Evolutionary conservation across 352 stramenopile species (phyloP), one percentile per base, ranked within the genome.

Genomic region (Phytophthora idaei): DNA sequence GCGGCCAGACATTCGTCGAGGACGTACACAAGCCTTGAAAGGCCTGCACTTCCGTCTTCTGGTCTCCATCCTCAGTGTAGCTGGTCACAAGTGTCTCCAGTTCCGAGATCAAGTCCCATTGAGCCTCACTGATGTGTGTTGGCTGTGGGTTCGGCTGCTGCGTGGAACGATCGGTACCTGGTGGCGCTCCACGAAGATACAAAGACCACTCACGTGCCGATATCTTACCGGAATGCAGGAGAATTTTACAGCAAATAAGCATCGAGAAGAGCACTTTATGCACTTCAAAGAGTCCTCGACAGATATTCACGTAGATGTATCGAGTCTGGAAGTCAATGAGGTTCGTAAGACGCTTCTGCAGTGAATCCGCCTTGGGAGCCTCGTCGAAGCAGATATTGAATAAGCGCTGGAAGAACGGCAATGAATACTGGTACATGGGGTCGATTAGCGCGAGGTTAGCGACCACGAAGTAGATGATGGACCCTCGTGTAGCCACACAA

Each of bases 391-490:
- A 98, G 57, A 92, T 90, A 54, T 95, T 90, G 74, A 98, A 98
- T 25, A 98, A 80, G 0, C 80, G 74, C 59, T 97, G 90, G 55
- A 98, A 98, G 73, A 97, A 98, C 3, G 90, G 83, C 28, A 98
- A 73, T 41, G 93, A 98, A 76, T 98, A 98, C 78, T 98, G 94
- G 78, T 98, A 98, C 94, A 98, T 98, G 2, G 94, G 94, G 52
- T 98, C 94, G 55, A 98, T 97, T 9, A 91, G 71, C 12, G 87
- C 87, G 1, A 98, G 74, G 56, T 97, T 92, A 1, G 94, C 92
- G 29, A 98, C 93, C 0, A 98, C 94, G 65, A 98, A 98, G 71
- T 98, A 98, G 44, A 98, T 96, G 61, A 98, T 97, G 2, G 92
- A 94, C 5, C 93, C 94, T 1, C 93, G 78, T 1, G 89, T 98